Evolutionary conservation across 139 green algal genomes (phyloP).

Genomic region (Gonium pectorale): DNA sequence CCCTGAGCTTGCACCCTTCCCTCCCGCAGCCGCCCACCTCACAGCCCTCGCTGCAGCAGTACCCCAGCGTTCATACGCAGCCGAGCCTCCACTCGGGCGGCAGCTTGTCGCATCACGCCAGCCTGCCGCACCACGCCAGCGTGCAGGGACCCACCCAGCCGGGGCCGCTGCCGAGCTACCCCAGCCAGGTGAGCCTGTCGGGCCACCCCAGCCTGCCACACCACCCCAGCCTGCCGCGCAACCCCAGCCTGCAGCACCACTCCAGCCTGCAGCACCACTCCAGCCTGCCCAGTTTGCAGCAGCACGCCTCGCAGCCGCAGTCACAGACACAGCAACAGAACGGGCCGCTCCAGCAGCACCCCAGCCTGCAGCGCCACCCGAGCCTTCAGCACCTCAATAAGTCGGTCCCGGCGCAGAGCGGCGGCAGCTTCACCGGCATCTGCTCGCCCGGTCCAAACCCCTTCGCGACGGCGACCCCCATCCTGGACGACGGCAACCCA

Average conservation of each 20-base stretch:
- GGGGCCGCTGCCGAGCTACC: no score
- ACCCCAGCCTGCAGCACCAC: neutral
- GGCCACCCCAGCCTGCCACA: neutral
- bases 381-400: slow-evolving; percentile 10
- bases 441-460: no score
- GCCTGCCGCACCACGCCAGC: neutral
- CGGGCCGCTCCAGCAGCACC: neutral
- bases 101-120: neutral
- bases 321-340: neutral
- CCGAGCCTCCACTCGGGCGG: no score
- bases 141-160: no score
- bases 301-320: no score
- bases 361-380: neutral
- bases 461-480: no score
- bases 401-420: no score
- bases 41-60: neutral
- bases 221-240: neutral
- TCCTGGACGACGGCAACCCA: no score
- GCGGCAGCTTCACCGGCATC: neutral
- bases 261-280: neutral
- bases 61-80: neutral
- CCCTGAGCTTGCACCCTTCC: slow-evolving; percentile 23
- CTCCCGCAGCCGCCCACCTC: slow-evolving; percentile 13
- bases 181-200: neutral
- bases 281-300: neutral